These are phyloP conservation scores for Boechera stricta DNA, from an alignment of 345 rosid genomes.

Conservation along the genomic window DNA sequence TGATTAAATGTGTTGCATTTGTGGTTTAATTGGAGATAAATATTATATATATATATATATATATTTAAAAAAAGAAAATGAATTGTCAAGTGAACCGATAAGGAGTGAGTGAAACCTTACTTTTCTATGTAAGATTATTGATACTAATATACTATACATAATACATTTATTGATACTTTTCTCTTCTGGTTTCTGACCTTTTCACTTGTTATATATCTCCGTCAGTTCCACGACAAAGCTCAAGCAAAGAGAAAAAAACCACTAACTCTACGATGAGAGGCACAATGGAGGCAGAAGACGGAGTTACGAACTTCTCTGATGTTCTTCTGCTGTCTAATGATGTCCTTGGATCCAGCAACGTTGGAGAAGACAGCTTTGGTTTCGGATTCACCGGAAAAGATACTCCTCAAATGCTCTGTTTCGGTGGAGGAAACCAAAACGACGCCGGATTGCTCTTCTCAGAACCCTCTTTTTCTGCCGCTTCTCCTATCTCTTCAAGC, in stretches of 20 bases:
- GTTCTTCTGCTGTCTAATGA: slow-evolving; percentile 52
- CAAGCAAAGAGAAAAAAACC: not conserved
- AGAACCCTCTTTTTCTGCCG: slow-evolving; percentile 16
- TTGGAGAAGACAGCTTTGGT: slow-evolving; percentile 4
- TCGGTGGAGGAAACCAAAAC: slow-evolving; percentile 46
- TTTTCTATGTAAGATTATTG: too few relatives aligned
- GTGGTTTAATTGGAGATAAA: too few relatives aligned
- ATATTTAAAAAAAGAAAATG: too few relatives aligned
- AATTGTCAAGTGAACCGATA: too few relatives aligned
- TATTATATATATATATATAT: too few relatives aligned
- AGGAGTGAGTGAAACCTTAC: too few relatives aligned
- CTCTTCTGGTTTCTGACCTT: not conserved
- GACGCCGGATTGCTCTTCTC: slow-evolving; percentile 31
- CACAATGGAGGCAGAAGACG: not conserved
- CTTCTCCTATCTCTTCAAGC: not conserved
- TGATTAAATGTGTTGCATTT: too few relatives aligned
- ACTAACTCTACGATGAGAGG: slow-evolving; percentile 45
- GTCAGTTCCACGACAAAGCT: not conserved
- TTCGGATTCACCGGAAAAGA: slow-evolving; percentile 29
- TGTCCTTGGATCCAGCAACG: not conserved
- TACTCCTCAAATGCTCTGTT: slow-evolving; percentile 65
- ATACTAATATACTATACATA: too few relatives aligned
- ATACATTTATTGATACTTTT: not conserved
- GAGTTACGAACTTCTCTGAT: slow-evolving; percentile 55
- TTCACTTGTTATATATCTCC: not conserved